These are phyloP conservation scores for Lepidium campestre DNA, from an alignment of 441 rosid genomes.

Conservation along the genomic window DNA sequence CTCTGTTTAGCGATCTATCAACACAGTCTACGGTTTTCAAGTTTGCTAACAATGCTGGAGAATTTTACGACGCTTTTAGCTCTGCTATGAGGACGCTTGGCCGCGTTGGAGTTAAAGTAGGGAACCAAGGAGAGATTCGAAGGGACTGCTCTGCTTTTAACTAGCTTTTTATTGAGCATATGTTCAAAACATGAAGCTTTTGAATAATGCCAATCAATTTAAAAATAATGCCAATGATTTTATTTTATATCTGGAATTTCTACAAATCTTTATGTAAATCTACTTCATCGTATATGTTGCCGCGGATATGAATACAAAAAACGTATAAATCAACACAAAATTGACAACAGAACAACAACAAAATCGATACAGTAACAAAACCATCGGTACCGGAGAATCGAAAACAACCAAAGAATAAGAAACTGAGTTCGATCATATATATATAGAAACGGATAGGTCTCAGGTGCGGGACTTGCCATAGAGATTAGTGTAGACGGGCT, in stretches of 20 bases:
- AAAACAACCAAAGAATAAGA: constrained; percentile 21
- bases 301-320: constrained; percentile 10
- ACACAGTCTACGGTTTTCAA: constrained; percentile 46
- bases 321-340: constrained; percentile 10
- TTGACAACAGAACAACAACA: constrained; percentile 11
- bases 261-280: neutral
- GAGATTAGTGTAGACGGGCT: constrained; percentile 61
- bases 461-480: constrained; percentile 64
- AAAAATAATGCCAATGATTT: neutral
- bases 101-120: constrained; percentile 55
- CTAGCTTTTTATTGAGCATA: too few relatives aligned
- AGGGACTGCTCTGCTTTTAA: constrained; percentile 55
- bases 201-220: too few relatives aligned
- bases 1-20: constrained; percentile 43
- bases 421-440: constrained; percentile 5
- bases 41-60: constrained; percentile 48
- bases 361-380: neutral
- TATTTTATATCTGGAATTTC: neutral
- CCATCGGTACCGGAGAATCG: constrained; percentile 6
- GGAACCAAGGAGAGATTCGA: constrained; percentile 56
- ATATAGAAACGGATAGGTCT: constrained; percentile 4
- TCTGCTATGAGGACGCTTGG: constrained; percentile 72
- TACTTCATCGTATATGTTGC: neutral
- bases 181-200: too few relatives aligned
- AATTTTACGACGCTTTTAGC: constrained; percentile 55